These are phyloP conservation scores for Diutina neorugosa DNA, from an alignment of 1,139 yeast species.

Conservation along the genomic window DNA sequence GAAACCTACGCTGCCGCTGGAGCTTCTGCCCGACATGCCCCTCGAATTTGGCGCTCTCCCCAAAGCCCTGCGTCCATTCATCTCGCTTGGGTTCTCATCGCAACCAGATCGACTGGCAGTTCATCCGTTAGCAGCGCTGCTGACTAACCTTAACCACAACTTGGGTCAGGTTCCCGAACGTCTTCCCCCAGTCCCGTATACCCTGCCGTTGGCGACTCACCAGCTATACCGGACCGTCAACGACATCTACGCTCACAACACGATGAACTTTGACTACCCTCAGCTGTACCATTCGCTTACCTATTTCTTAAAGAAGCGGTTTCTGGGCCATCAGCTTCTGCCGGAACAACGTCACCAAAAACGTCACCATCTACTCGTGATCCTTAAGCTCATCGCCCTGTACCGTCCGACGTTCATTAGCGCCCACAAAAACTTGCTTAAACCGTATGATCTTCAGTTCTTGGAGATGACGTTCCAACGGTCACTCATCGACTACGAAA, in stretches of 20 bases:
- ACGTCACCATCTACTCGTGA: slow-evolving; percentile 36
- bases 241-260: slow-evolving; percentile 46
- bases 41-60: not conserved
- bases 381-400: slow-evolving; percentile 55
- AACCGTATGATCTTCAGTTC: slow-evolving; percentile 53
- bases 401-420: slow-evolving; percentile 63
- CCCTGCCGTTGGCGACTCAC: slow-evolving; percentile 46
- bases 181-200: slow-evolving; percentile 18
- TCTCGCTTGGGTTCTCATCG: slow-evolving; percentile 20
- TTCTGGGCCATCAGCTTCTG: slow-evolving; percentile 25
- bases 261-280: slow-evolving; percentile 54
- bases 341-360: slow-evolving; percentile 20
- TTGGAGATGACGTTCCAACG: slow-evolving; percentile 62
- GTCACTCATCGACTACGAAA: slow-evolving; percentile 54
- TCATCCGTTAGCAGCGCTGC: slow-evolving; percentile 4
- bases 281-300: slow-evolving; percentile 54
- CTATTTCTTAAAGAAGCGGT: slow-evolving; percentile 40
- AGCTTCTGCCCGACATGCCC: not conserved
- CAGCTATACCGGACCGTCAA: slow-evolving; percentile 52
- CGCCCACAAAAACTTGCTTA: slow-evolving; percentile 52
- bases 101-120: not conserved
- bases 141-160: slow-evolving; percentile 7
- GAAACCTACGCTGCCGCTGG: slow-evolving; percentile 39
- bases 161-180: slow-evolving; percentile 7
- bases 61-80: slow-evolving; percentile 24